Base-by-base conservation (phyloP, 805 yeast genomes). In the Candida morakotiae region DNA sequence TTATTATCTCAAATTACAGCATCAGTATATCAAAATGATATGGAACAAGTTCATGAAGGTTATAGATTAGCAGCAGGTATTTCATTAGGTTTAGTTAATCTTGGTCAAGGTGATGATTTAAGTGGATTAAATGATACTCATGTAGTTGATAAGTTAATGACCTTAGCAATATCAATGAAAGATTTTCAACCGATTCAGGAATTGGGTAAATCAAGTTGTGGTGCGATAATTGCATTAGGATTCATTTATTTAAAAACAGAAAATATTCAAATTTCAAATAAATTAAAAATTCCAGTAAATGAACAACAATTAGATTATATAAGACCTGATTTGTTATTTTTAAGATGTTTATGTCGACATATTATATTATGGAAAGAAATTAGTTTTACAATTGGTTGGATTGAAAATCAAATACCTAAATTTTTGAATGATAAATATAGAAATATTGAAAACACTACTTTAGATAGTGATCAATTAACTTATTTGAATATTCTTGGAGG, bases 61-160 rank as follows among this genome's bases (percentile, higher is more conserved):
- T 91, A 89, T 50, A 64, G 94, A 38, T 62, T 87, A 9, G 85
- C 95, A 1, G 94, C 95, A 1, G 98, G 98, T 0, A 75, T 91
- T 28, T 78, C 95, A 0, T 59, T 89, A 13, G 99, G 99, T 0
- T 75, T 81, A 39, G 79, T 88, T 11, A 88, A 89, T 50, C 56
- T 88, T 21, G 96, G 94, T 0, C 75, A 77, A 39, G 95, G 93
- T 1, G 73, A 73, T 36, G 76, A 73, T 41, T 57, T 82, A 34
- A 63, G 72, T 33, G 80, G 80, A 0, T 56, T 77, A 30, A 73
- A 73, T 42, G 93, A 83, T 51, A 69, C 82, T 0, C 79, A 73
- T 47, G 73, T 84, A 4, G 75, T 79, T 17, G 87, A 82, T 41
- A 66, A 63, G 34, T 60, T 87, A 24, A 53, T 82, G 28, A 64